Conservation (phyloP, 2,329 filamentous ascomycete genomes). For the Monilinia fructigena region DNA sequence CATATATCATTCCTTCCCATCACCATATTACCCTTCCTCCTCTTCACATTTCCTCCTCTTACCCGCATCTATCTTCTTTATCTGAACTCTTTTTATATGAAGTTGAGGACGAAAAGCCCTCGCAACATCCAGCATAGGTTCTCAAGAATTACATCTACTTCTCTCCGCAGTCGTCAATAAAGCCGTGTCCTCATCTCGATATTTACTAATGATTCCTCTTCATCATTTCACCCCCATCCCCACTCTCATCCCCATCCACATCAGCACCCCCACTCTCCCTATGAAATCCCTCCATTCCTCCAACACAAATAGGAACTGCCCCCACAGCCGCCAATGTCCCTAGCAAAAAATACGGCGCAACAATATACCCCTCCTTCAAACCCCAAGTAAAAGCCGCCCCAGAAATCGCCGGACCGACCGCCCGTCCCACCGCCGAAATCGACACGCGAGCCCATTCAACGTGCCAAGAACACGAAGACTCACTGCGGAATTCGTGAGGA, state of each 20-base stretch:
- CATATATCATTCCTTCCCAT: too few species aligned
- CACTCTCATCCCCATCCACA: too few species aligned
- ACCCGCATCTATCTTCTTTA: too few species aligned
- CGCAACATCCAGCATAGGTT: too few species aligned
- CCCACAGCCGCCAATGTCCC: slow-evolving; percentile 61
- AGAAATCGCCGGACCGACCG: slow-evolving; percentile 70
- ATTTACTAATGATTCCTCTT: slow-evolving; percentile 26
- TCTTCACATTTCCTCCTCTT: too few species aligned
- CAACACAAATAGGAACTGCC: slow-evolving; percentile 68
- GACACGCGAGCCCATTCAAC: slow-evolving; percentile 84
- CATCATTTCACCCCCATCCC: slow-evolving; percentile 35
- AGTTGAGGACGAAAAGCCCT: too few species aligned
- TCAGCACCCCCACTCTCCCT: slow-evolving; percentile 38
- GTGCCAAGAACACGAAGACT: slow-evolving; percentile 79
- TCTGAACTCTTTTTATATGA: too few species aligned
- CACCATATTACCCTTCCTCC: too few species aligned
- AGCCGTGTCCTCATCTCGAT: slow-evolving; percentile 26
- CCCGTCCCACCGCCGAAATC: slow-evolving; percentile 76
- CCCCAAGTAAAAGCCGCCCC: slow-evolving; percentile 76
- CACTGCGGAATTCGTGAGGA: slow-evolving; percentile 82
- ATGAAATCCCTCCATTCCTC: slow-evolving; percentile 69
- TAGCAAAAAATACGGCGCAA: slow-evolving; percentile 81
- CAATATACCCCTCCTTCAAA: slow-evolving; percentile 70
- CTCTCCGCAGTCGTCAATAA: too few species aligned
- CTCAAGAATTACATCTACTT: too few species aligned